A percentile compares a stretch with the other conserved stretches of the same genome.
Conservation (phyloP, 805 yeast genomes). For the Candida hungchunana region DNA sequence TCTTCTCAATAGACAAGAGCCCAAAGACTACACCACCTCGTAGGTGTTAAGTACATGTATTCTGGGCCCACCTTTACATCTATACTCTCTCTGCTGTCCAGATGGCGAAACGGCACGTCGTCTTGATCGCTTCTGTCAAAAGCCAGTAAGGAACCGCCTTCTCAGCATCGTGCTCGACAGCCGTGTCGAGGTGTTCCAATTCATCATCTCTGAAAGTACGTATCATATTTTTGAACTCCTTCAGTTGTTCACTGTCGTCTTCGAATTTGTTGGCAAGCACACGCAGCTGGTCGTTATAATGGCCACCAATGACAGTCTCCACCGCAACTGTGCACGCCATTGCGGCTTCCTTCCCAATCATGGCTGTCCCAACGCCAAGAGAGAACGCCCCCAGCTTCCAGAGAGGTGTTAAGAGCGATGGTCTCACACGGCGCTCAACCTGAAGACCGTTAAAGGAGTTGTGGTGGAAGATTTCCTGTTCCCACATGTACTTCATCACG, state of each 20-base stretch:
- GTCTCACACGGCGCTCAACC: slow-evolving; percentile 74
- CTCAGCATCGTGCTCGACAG: slow-evolving; percentile 86
- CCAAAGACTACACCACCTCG: too few species aligned
- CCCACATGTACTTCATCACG: slow-evolving; percentile 93
- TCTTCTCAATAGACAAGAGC: too few species aligned
- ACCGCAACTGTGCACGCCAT: slow-evolving; percentile 99
- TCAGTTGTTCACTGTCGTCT: slow-evolving; percentile 50
- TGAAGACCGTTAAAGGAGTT: slow-evolving; percentile 79
- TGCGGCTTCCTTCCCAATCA: slow-evolving; percentile 90
- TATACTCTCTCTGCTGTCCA: slow-evolving; percentile 84
- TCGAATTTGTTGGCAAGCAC: slow-evolving; percentile 65
- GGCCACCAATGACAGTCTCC: slow-evolving; percentile 96
- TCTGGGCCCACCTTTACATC: slow-evolving; percentile 1
- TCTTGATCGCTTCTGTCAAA: slow-evolving; percentile 81
- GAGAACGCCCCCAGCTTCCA: slow-evolving; percentile 92
- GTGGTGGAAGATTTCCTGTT: slow-evolving; percentile 91
- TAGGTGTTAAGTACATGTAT: not conserved
- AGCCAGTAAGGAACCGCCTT: slow-evolving; percentile 89
- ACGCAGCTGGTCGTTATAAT: slow-evolving; percentile 86
- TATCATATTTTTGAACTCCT: slow-evolving; percentile 54
- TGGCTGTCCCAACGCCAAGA: slow-evolving; percentile 83
- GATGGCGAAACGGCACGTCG: slow-evolving; percentile 82
- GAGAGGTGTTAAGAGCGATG: slow-evolving; percentile 84
- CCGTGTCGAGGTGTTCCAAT: slow-evolving; percentile 91
- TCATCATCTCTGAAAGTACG: slow-evolving; percentile 88